A percentile compares a stretch with the other conserved stretches of the same genome.
Evolutionary conservation across 352 stramenopile species (phyloP).

Genomic region (Phytophthora sp.): DNA sequence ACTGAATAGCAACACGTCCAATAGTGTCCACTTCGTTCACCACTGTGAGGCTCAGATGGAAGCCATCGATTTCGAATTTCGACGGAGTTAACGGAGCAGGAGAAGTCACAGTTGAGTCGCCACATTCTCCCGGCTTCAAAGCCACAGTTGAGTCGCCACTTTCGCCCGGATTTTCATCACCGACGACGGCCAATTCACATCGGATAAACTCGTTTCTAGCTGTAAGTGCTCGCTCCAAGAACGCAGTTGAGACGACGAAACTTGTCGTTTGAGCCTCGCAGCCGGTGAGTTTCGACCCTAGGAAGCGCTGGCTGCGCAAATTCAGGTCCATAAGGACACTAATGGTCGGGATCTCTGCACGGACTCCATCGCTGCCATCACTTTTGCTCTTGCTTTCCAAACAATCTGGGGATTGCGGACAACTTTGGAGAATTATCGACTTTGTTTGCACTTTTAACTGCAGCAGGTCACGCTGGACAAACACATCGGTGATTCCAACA

Average conservation of each 20-base stretch:
- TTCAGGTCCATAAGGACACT: constrained; percentile 36
- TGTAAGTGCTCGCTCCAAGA: constrained; percentile 45
- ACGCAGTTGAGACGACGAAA: constrained; percentile 48
- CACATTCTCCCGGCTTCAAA: background rate
- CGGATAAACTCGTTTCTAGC: constrained; percentile 51
- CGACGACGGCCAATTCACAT: background rate
- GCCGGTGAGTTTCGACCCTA: constrained; percentile 47
- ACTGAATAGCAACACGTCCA: constrained; percentile 23
- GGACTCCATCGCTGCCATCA: constrained; percentile 20
- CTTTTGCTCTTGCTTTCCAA: constrained; percentile 9
- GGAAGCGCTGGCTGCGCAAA: constrained; percentile 33
- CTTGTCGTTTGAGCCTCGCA: constrained; percentile 38
- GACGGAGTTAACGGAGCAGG: too few relatives aligned
- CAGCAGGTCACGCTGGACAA: constrained; percentile 55
- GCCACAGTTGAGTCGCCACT: background rate
- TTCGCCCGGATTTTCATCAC: background rate
- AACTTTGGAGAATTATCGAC: constrained; percentile 18
- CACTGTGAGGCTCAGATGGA: constrained; percentile 23
- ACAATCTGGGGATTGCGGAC: constrained; percentile 4
- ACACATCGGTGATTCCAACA: constrained; percentile 66
- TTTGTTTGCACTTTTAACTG: constrained; percentile 45
- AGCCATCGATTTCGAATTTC: constrained; percentile 30
- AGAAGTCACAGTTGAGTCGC: background rate
- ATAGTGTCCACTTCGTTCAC: constrained; percentile 30
- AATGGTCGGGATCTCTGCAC: constrained; percentile 31